Evolutionary conservation across 1,139 yeast genomes (phyloP).

Genomic region (Spencermartinsiella ligniputridi): DNA sequence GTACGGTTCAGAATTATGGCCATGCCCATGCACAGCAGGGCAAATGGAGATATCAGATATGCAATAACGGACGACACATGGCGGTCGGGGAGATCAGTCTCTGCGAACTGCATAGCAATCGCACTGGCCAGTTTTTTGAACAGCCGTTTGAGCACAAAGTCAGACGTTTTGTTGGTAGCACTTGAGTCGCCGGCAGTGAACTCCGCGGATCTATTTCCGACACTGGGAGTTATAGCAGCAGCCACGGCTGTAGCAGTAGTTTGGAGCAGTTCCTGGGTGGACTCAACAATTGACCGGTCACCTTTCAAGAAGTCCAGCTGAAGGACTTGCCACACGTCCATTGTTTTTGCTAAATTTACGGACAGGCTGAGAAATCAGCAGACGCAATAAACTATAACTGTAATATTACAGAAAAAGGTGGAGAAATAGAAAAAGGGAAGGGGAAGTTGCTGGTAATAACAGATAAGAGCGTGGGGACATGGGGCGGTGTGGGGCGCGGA

Average conservation of each 20-base stretch:
- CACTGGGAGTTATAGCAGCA: background rate
- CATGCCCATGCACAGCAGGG: slow-evolving; percentile 54
- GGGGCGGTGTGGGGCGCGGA: too few relatives aligned
- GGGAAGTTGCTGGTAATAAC: too few relatives aligned
- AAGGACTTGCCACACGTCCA: slow-evolving; percentile 1
- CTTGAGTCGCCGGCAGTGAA: background rate
- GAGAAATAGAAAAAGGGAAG: too few relatives aligned
- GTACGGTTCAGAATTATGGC: slow-evolving; percentile 64
- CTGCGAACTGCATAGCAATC: slow-evolving; percentile 22
- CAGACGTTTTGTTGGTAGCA: slow-evolving; percentile 1
- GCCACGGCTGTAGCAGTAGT: background rate
- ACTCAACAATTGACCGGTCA: background rate
- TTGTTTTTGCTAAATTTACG: background rate
- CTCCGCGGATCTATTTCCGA: background rate
- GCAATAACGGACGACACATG: slow-evolving; percentile 18
- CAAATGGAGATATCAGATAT: slow-evolving; percentile 48
- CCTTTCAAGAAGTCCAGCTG: background rate
- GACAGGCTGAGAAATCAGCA: too few relatives aligned
- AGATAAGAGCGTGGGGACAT: too few relatives aligned
- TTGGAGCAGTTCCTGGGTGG: background rate
- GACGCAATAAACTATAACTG: too few relatives aligned
- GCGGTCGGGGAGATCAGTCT: slow-evolving; percentile 25
- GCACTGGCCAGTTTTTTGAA: slow-evolving; percentile 20
- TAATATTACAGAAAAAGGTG: too few relatives aligned
- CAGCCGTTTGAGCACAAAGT: slow-evolving; percentile 19